Percentiles rank a stretch among this genome's conserved stretches.
Conservation (phyloP, 2,329 filamentous ascomycete species). For the Neoascochyta sp. region DNA sequence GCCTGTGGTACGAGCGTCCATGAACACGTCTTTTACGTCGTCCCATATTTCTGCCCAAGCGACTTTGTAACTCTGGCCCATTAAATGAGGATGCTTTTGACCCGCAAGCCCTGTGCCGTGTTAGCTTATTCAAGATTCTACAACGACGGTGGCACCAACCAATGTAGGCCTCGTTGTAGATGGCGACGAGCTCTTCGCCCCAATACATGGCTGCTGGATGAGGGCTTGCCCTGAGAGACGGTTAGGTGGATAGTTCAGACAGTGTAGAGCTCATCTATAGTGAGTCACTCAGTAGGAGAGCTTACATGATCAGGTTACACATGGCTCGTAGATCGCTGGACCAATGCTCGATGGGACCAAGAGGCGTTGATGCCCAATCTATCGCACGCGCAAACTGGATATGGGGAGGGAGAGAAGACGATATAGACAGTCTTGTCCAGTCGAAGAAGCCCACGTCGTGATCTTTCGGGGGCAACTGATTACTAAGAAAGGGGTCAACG, state of each 20-base stretch:
- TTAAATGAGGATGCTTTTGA: conserved; percentile 70
- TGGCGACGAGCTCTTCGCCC: conserved; percentile 65
- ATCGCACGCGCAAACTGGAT: conserved; percentile 68
- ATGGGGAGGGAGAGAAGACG: conserved; percentile 62
- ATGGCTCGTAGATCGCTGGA: conserved; percentile 67
- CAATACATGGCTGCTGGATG: conserved; percentile 72
- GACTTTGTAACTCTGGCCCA: conserved; percentile 67
- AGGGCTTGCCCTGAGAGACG: conserved; percentile 32
- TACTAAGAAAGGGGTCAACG: conserved; percentile 40
- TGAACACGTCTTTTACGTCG: conserved; percentile 65
- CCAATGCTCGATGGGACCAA: conserved; percentile 76
- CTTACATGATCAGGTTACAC: conserved; percentile 73
- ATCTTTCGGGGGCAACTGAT: conserved; percentile 15
- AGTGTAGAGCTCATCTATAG: no score
- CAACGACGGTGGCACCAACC: conserved; percentile 14
- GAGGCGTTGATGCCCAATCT: conserved; percentile 68
- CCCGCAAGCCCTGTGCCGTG: conserved; percentile 56
- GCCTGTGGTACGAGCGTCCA: conserved; percentile 63
- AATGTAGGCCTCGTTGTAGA: conserved; percentile 70
- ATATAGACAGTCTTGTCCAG: conserved; percentile 70
- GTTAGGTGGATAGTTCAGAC: conserved; percentile 7
- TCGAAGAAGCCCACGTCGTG: conserved; percentile 62
- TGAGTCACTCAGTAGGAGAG: neutral
- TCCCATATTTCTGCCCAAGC: conserved; percentile 75
- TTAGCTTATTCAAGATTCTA: conserved; percentile 1